Evolutionary conservation across 768 basidiomycete species (phyloP).

Genomic region (Pulveroboletus sp.): DNA sequence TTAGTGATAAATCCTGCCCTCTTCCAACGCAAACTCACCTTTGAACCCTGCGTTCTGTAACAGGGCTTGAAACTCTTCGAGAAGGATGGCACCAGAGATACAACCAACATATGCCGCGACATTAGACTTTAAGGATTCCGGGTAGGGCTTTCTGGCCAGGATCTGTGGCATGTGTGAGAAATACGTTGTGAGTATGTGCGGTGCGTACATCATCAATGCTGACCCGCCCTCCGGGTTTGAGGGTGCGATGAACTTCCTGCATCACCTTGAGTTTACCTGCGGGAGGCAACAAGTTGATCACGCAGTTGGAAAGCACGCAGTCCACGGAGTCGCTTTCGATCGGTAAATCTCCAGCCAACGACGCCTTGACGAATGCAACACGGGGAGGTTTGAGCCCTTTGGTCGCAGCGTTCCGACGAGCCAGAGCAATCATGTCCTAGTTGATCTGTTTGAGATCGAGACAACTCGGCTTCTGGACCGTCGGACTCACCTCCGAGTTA

Average conservation of each 20-base stretch:
- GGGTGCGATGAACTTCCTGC: conserved; percentile 45
- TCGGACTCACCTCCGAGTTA: conserved; percentile 39
- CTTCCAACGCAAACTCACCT: conserved; percentile 27
- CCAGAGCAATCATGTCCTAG: conserved; percentile 50
- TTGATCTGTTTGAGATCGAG: background rate
- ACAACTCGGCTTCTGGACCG: background rate
- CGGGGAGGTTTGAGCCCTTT: conserved; percentile 44
- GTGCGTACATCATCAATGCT: conserved; percentile 46
- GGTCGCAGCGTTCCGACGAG: conserved; percentile 42
- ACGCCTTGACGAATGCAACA: conserved; percentile 45
- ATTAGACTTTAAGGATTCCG: conserved; percentile 40
- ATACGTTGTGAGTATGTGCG: no score
- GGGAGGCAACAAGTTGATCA: conserved; percentile 46
- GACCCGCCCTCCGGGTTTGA: conserved; percentile 56
- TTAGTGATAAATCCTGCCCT: background rate
- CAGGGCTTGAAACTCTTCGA: conserved; percentile 37
- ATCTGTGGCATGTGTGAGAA: conserved; percentile 32
- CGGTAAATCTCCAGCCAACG: conserved; percentile 43
- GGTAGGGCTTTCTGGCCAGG: conserved; percentile 42
- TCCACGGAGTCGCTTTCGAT: conserved; percentile 47
- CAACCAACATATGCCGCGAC: conserved; percentile 42
- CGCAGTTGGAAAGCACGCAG: conserved; percentile 56
- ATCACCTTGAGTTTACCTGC: conserved; percentile 41
- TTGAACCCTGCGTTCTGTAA: conserved; percentile 40
- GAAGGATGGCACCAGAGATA: conserved; percentile 42